Evolutionary conservation across 164 flowering plant genomes (phyloP).

Genomic region (Magnolia sinica): DNA sequence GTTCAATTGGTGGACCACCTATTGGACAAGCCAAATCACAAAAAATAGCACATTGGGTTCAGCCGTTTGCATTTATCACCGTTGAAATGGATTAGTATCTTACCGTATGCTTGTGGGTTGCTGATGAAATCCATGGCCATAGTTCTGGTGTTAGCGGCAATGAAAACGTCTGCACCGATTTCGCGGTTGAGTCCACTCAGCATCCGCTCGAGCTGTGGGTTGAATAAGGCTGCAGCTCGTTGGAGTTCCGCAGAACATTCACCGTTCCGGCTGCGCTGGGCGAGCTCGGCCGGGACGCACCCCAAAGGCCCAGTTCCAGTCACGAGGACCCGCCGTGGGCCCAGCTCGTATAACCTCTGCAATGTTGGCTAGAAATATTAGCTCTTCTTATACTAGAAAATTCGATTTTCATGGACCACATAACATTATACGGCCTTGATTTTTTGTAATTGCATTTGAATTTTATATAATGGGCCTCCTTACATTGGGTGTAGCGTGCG

Average conservation of each 20-base stretch:
- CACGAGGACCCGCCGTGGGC: constrained; percentile 60
- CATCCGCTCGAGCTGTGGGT: constrained; percentile 50
- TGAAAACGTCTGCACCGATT: constrained; percentile 40
- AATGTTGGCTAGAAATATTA: background rate
- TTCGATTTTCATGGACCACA: no score
- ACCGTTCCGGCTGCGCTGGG: constrained; percentile 42
- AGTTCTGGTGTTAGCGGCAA: constrained; percentile 34
- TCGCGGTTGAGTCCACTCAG: constrained; percentile 41
- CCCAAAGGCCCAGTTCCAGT: constrained; percentile 85
- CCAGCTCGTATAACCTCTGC: constrained; percentile 61
- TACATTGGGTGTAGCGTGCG: no score
- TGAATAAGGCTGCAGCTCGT: constrained; percentile 47
- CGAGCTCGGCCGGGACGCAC: constrained; percentile 62
- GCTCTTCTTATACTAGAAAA: no score
- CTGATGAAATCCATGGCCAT: constrained; percentile 43
- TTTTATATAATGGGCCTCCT: no score
- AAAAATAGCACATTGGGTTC: no score
- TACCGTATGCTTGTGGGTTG: constrained; percentile 55
- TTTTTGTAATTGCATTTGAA: background rate
- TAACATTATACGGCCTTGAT: background rate
- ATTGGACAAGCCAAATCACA: no score
- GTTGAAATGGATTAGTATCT: background rate
- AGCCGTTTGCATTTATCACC: no score
- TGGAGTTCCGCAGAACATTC: constrained; percentile 43
- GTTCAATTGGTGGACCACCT: no score